A percentile compares a stretch with the other conserved stretches of the same genome.
Evolutionary conservation across 148 eudicot species (phyloP).

Genomic region (Cornus kousa): DNA sequence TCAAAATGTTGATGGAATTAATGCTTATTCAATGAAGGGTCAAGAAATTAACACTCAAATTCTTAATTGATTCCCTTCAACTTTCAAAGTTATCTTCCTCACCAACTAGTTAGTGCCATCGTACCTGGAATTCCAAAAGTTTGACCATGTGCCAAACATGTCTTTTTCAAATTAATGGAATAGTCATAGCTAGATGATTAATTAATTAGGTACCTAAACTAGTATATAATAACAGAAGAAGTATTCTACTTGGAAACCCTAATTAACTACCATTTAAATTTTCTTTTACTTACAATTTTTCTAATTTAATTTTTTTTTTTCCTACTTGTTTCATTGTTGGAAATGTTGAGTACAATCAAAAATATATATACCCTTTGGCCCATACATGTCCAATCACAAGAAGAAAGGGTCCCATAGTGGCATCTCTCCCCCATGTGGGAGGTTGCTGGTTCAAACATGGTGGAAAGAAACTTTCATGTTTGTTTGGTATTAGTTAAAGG

Average conservation of each 20-base stretch:
- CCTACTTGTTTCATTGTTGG: too few relatives aligned
- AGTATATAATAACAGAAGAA: slow-evolving; percentile 3
- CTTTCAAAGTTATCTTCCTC: neutral
- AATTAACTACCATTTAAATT: neutral
- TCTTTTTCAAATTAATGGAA: neutral
- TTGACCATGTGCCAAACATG: neutral
- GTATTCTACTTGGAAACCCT: slow-evolving; percentile 13
- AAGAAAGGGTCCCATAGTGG: slow-evolving; percentile 1
- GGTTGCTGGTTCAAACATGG: slow-evolving; percentile 12
- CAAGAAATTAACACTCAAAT: neutral
- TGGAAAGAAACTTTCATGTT: neutral
- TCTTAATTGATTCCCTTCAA: neutral
- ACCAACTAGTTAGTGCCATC: slow-evolving; percentile 5
- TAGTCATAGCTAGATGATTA: neutral
- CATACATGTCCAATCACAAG: neutral
- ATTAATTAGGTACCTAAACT: neutral
- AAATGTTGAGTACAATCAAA: neutral
- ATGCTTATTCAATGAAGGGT: neutral
- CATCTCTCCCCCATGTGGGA: slow-evolving; percentile 3
- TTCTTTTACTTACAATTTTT: too few relatives aligned
- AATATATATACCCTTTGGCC: neutral
- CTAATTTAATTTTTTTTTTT: too few relatives aligned
- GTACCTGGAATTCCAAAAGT: neutral
- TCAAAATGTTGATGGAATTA: neutral
- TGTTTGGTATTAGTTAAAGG: neutral